These are phyloP conservation scores for Avicennia marina DNA, from an alignment of 257 asterid species.

Conservation along the genomic window DNA sequence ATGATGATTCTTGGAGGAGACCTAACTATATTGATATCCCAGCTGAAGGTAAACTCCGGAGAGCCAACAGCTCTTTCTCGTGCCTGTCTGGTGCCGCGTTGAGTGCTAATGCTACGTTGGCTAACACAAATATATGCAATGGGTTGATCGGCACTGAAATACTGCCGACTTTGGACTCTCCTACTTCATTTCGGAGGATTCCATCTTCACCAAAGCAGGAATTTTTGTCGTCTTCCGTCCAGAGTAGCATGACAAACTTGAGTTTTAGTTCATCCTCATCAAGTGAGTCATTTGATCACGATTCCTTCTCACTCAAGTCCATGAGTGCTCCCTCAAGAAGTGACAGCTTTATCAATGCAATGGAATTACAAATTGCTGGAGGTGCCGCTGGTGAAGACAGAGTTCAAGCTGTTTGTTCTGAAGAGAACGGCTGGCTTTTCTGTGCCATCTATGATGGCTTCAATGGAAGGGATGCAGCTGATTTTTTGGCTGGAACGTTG, in stretches of 20 bases:
- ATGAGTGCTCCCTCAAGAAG: constrained; percentile 35
- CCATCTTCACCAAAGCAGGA: constrained; percentile 75
- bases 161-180: constrained; percentile 82
- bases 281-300: constrained; percentile 45
- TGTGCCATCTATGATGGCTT: constrained; percentile 90
- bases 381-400: constrained; percentile 99
- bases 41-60: constrained; percentile 35
- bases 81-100: constrained; percentile 94
- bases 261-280: constrained; percentile 82
- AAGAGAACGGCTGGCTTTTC: constrained; percentile 90
- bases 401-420: constrained; percentile 96
- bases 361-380: constrained; percentile 85
- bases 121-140: constrained; percentile 91
- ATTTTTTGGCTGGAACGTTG: constrained; percentile 86
- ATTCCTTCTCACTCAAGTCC: constrained; percentile 49
- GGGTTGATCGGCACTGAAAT: constrained; percentile 88
- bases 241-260: constrained; percentile 66
- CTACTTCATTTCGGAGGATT: constrained; percentile 79
- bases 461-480: constrained; percentile 96
- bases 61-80: constrained; percentile 75
- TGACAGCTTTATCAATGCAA: constrained; percentile 62
- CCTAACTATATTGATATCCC: constrained; percentile 62
- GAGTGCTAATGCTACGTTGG: constrained; percentile 89
- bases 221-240: constrained; percentile 69
- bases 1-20: constrained; percentile 34